These are phyloP conservation scores for Trichophyton schoenleinii DNA, from an alignment of 2,329 filamentous ascomycete genomes.

Conservation along the genomic window DNA sequence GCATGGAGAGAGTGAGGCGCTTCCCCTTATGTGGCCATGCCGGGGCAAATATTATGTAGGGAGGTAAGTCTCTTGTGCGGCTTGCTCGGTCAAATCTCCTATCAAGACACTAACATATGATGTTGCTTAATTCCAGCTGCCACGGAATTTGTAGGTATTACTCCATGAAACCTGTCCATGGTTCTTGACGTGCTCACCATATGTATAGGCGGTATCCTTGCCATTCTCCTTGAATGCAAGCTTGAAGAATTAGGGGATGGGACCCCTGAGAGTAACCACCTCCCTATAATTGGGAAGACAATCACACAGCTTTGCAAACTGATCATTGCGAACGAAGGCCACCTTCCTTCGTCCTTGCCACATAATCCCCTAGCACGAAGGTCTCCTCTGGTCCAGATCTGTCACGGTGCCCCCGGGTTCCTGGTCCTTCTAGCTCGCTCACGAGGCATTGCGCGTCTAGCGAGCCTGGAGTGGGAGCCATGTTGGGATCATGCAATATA, in stretches of 20 bases:
- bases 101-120: not conserved
- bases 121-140: not conserved
- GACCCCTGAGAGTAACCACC: slow-evolving; percentile 15
- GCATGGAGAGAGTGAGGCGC: slow-evolving; percentile 20
- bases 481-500: slow-evolving; percentile 27
- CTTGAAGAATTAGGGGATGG: slow-evolving; percentile 20
- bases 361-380: slow-evolving; percentile 15
- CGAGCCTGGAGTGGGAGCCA: slow-evolving; percentile 23
- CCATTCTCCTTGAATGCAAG: slow-evolving; percentile 25
- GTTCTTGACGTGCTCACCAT: not conserved
- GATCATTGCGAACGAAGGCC: slow-evolving; percentile 24
- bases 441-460: slow-evolving; percentile 20
- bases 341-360: slow-evolving; percentile 29
- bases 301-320: slow-evolving; percentile 27
- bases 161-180: not conserved
- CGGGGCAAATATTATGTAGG: slow-evolving; percentile 26
- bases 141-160: slow-evolving; percentile 15
- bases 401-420: slow-evolving; percentile 30
- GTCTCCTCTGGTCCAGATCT: slow-evolving; percentile 29
- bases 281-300: slow-evolving; percentile 25
- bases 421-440: slow-evolving; percentile 26
- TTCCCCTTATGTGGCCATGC: slow-evolving; percentile 33
- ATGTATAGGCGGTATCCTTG: slow-evolving; percentile 25
- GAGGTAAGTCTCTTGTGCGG: slow-evolving; percentile 20
- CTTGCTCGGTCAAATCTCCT: not conserved